A percentile compares a stretch with the other conserved stretches of the same genome.
Conservation (phyloP, 2,329 filamentous ascomycete genomes). For the Sporothrix phasma region DNA sequence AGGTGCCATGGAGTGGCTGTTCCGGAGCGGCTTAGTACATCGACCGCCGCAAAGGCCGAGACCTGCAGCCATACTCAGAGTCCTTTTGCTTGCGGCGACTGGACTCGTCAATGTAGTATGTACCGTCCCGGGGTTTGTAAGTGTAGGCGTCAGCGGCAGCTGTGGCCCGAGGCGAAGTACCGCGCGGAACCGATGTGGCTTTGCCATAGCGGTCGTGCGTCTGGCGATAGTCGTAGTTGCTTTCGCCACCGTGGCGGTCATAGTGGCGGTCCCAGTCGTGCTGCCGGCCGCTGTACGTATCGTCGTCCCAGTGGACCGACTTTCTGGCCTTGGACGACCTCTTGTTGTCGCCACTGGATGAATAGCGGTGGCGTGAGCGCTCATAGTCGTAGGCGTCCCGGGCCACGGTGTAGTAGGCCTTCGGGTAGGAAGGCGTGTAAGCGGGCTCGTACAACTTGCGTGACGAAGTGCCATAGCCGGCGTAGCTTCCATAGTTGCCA, state of each 20-base stretch:
- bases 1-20: background rate
- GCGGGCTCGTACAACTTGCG: background rate
- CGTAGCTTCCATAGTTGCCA: background rate
- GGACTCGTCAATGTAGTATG: background rate
- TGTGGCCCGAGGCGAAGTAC: background rate
- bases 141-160: background rate
- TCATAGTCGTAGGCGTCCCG: background rate
- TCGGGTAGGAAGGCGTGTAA: background rate
- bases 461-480: background rate
- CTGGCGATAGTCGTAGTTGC: background rate
- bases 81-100: background rate
- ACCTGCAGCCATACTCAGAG: background rate
- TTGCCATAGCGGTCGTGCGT: background rate
- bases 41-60: background rate
- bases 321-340: background rate
- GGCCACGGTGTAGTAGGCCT: background rate
- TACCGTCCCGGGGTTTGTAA: background rate
- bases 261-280: background rate
- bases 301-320: slow-evolving; percentile 2
- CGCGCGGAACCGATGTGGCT: background rate
- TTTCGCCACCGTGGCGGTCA: background rate
- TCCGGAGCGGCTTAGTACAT: background rate
- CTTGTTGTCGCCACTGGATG: background rate
- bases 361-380: background rate
- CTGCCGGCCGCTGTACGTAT: background rate